phyloP scores from a whole-genome alignment of 2,329 filamentous ascomycete genomes.

The Epichloe sp. region DNA sequence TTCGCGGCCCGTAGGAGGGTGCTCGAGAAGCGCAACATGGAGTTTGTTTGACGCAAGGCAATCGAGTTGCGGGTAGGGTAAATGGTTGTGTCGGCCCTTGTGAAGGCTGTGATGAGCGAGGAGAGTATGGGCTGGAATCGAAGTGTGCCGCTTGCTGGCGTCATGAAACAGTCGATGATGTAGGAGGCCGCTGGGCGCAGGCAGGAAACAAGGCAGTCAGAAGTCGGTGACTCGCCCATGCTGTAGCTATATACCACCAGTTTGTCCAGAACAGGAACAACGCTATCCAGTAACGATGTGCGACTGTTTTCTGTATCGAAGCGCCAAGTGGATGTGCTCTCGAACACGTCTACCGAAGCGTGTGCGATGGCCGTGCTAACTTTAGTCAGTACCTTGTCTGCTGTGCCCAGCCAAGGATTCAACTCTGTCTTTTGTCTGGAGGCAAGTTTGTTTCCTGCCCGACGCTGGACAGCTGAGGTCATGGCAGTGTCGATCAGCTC shows the following conservation, averaged over 20 bases:
- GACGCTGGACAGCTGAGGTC: constrained; percentile 53
- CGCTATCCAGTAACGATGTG: constrained; percentile 51
- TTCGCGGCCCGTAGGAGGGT: constrained; percentile 58
- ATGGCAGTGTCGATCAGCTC: constrained; percentile 65
- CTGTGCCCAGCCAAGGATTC: constrained; percentile 56
- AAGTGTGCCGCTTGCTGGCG: constrained; percentile 53
- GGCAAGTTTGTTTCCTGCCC: constrained; percentile 37
- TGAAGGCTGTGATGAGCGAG: constrained; percentile 40
- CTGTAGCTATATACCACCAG: constrained; percentile 63
- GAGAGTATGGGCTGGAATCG: constrained; percentile 66
- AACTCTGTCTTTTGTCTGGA: constrained; percentile 31
- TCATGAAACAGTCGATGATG: constrained; percentile 64
- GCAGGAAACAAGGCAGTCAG: constrained; percentile 39
- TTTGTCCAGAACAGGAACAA: constrained; percentile 58
- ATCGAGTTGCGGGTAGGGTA: constrained; percentile 41
- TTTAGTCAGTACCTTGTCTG: constrained; percentile 62
- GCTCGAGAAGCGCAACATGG: constrained; percentile 53
- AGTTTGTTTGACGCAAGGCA: constrained; percentile 48
- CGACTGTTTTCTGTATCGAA: constrained; percentile 58
- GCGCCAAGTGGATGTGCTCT: constrained; percentile 76
- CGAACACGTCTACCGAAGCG: constrained; percentile 68
- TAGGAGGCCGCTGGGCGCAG: constrained; percentile 64
- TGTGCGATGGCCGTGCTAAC: constrained; percentile 62
- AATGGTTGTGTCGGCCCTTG: constrained; percentile 46
- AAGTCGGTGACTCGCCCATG: constrained; percentile 46